Conservation (phyloP, 805 yeast species). For the Allodekkera sacchari region DNA sequence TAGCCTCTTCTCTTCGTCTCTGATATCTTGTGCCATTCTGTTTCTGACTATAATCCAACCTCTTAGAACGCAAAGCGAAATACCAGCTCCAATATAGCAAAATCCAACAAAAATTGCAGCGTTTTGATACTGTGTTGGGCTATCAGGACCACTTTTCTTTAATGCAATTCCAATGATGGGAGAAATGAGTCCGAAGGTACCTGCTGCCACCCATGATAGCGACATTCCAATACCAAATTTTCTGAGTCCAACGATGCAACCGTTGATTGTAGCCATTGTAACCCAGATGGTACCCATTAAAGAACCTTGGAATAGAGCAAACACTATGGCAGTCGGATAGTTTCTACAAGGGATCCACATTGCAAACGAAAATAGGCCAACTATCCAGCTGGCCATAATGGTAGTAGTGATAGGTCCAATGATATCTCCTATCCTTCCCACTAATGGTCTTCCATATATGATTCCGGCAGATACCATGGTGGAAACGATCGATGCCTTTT, state of each 20-base stretch:
- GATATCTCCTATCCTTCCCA: conserved; percentile 43
- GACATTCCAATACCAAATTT: conserved; percentile 45
- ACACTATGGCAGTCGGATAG: conserved; percentile 44
- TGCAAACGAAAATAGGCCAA: conserved; percentile 34
- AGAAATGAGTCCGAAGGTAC: conserved; percentile 42
- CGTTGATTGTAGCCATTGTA: conserved; percentile 40
- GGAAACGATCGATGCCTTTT: conserved; percentile 49
- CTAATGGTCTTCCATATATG: conserved; percentile 44
- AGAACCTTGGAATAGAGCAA: conserved; percentile 45
- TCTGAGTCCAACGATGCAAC: conserved; percentile 45
- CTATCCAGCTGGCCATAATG: conserved; percentile 28
- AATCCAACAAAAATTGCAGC: conserved; percentile 54
- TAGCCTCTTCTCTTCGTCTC: conserved; percentile 2
- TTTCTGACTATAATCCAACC: conserved; percentile 51
- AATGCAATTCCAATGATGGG: conserved; percentile 54
- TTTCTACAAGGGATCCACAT: conserved; percentile 55
- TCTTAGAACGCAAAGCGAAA: conserved; percentile 35
- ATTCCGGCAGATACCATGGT: conserved; percentile 56
- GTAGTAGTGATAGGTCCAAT: conserved; percentile 45
- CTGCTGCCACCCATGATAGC: conserved; percentile 39
- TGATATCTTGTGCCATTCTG: conserved; percentile 2
- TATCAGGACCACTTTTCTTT: conserved; percentile 27
- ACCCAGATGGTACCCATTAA: conserved; percentile 59
- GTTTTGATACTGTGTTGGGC: conserved; percentile 40
- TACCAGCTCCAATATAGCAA: conserved; percentile 40